phyloP scores from a whole-genome alignment of 179 eudicot genomes.

The Camellia oleifera region DNA sequence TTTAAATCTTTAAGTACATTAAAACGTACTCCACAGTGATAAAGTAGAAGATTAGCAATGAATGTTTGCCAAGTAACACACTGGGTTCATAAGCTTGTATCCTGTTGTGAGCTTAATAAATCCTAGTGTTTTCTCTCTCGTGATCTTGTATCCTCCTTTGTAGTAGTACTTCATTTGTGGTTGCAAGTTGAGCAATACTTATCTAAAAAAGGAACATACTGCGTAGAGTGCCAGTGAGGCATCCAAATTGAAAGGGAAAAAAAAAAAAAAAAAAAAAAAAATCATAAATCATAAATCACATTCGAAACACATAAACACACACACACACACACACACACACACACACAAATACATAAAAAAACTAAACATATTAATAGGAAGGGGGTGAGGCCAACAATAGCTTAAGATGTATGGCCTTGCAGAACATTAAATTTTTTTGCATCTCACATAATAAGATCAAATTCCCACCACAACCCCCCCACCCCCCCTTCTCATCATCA shows the following conservation, averaged over 20 bases:
- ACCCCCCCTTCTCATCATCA: background rate
- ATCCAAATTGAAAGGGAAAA: background rate
- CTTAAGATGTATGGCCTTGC: background rate
- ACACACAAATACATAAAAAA: background rate
- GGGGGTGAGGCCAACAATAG: background rate
- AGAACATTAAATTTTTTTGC: no score
- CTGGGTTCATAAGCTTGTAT: background rate
- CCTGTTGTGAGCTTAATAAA: no score
- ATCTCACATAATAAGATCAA: background rate
- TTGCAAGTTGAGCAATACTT: no score
- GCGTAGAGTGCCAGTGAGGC: background rate
- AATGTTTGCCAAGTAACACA: background rate
- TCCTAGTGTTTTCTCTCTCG: no score
- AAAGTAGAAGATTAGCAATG: background rate
- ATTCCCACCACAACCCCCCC: no score
- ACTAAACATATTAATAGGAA: background rate
- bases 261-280: no score
- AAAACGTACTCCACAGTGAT: background rate
- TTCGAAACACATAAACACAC: background rate
- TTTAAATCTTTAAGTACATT: background rate
- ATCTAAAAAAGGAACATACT: background rate
- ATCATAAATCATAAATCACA: background rate
- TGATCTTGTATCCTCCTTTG: no score
- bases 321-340: no score
- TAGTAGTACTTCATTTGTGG: no score